These are phyloP conservation scores for Suillus clintonianus DNA, from an alignment of 768 basidiomycete species.

Conservation along the genomic window DNA sequence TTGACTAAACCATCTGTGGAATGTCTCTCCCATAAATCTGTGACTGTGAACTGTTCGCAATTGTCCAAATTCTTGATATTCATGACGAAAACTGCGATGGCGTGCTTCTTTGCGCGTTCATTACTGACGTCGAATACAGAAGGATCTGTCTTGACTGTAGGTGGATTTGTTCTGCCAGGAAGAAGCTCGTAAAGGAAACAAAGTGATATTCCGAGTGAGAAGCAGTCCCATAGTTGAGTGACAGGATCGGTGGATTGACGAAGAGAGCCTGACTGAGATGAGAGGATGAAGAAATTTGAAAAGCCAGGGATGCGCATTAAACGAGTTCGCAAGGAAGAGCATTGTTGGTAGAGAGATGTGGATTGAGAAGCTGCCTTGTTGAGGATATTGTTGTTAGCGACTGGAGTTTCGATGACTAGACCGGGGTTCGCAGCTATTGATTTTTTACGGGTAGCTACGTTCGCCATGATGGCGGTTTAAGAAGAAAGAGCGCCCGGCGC, in stretches of 20 bases:
- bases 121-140: slow-evolving; percentile 66
- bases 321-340: slow-evolving; percentile 72
- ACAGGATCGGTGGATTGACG: slow-evolving; percentile 90
- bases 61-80: slow-evolving; percentile 70
- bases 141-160: slow-evolving; percentile 63
- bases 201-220: slow-evolving; percentile 90
- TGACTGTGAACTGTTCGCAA: slow-evolving; percentile 85
- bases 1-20: slow-evolving; percentile 95
- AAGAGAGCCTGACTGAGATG: slow-evolving; percentile 53
- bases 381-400: slow-evolving; percentile 82
- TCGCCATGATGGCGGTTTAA: slow-evolving; percentile 41
- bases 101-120: slow-evolving; percentile 86
- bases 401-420: slow-evolving; percentile 72
- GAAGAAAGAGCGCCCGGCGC: slow-evolving; percentile 9
- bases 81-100: slow-evolving; percentile 91
- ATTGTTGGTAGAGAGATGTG: slow-evolving; percentile 91
- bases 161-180: slow-evolving; percentile 36
- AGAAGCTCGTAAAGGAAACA: slow-evolving; percentile 97
- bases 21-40: slow-evolving; percentile 87
- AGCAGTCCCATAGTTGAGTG: slow-evolving; percentile 91
- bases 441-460: slow-evolving; percentile 74
- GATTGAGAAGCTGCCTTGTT: slow-evolving; percentile 88
- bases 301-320: slow-evolving; percentile 81
- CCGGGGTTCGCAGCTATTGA: slow-evolving; percentile 67
- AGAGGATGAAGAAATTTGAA: slow-evolving; percentile 64